These are phyloP conservation scores for Ailanthus altissimus DNA, from an alignment of 345 rosid genomes.

Conservation along the genomic window DNA sequence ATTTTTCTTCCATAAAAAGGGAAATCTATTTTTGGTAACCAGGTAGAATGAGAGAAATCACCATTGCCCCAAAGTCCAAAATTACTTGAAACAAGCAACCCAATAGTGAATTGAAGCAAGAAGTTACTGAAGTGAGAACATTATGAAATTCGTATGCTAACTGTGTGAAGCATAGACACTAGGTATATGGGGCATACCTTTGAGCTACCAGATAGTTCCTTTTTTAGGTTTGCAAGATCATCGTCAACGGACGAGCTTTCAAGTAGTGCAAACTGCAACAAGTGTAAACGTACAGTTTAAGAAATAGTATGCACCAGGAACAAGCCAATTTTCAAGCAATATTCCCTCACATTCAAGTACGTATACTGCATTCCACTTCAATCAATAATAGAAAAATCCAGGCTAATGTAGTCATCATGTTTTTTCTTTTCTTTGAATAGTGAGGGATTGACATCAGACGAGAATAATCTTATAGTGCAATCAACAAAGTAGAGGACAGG, in stretches of 20 bases:
- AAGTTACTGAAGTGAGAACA: background rate
- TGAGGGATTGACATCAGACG: background rate
- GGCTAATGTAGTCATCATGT: background rate
- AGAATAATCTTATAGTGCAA: background rate
- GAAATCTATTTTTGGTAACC: too few relatives aligned
- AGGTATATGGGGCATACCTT: slow-evolving; percentile 43
- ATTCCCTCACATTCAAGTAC: slow-evolving; percentile 1
- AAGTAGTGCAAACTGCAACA: slow-evolving; percentile 65
- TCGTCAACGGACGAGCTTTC: slow-evolving; percentile 72
- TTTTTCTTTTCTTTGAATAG: background rate
- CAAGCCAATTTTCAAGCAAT: background rate
- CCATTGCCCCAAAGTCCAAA: too few relatives aligned
- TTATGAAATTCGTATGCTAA: background rate
- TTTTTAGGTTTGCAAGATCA: slow-evolving; percentile 69
- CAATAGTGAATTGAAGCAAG: too few relatives aligned
- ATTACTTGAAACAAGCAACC: background rate
- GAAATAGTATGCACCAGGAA: background rate
- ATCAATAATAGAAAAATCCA: background rate
- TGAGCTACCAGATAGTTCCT: slow-evolving; percentile 56
- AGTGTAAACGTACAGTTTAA: background rate
- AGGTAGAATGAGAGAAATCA: too few relatives aligned
- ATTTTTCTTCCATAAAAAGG: background rate
- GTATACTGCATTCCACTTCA: background rate
- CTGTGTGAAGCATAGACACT: background rate
- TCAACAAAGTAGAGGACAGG: background rate